Conservation (phyloP, 495 filamentous ascomycete species). For the Usnea hakonensis region DNA sequence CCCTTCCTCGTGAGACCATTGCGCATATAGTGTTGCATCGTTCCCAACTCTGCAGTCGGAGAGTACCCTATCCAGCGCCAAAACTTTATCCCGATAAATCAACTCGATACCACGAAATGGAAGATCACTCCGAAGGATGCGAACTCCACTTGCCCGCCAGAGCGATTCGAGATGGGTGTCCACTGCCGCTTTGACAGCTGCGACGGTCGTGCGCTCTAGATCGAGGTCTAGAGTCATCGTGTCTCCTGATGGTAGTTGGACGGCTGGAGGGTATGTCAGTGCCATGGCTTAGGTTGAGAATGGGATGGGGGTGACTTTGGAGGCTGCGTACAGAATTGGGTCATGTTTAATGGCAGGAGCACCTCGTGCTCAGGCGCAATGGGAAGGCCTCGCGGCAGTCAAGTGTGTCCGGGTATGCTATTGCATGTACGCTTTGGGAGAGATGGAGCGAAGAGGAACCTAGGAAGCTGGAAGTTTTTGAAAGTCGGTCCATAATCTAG, state of each 20-base stretch:
- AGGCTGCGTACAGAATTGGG: background rate
- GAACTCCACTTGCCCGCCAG: background rate
- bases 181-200: background rate
- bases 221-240: background rate
- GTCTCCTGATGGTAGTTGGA: background rate
- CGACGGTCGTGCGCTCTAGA: background rate
- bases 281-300: background rate
- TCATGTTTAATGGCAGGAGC: background rate
- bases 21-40: background rate
- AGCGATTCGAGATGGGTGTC: background rate
- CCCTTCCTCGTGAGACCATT: background rate
- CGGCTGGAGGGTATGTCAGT: background rate
- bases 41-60: background rate
- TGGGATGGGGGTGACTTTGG: background rate
- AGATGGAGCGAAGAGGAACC: background rate
- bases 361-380: background rate
- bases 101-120: background rate
- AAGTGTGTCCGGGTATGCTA: background rate
- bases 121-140: background rate
- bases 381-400: background rate
- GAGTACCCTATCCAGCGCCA: background rate
- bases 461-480: background rate
- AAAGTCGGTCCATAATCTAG: background rate
- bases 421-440: background rate
- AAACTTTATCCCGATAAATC: background rate